These are phyloP conservation scores for Galium porrigens DNA, from an alignment of 305 asterid genomes.

Conservation along the genomic window DNA sequence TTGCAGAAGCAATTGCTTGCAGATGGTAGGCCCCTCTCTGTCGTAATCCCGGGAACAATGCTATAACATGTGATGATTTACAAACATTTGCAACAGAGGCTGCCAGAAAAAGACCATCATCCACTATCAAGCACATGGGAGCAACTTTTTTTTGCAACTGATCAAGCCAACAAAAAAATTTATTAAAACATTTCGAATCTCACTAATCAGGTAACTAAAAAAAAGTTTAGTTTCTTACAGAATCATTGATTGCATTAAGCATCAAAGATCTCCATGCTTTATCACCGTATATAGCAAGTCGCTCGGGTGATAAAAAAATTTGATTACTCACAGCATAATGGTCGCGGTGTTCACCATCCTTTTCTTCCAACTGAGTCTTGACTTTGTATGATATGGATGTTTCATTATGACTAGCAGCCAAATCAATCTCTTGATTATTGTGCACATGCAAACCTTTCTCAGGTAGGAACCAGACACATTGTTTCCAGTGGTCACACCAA, in stretches of 20 bases:
- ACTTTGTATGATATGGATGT: conserved; percentile 48
- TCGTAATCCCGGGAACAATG: conserved; percentile 69
- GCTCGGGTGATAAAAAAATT: conserved; percentile 48
- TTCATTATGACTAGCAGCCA: conserved; percentile 52
- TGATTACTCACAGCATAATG: conserved; percentile 26
- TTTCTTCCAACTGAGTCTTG: conserved; percentile 22
- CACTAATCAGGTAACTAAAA: background rate
- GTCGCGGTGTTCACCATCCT: conserved; percentile 23
- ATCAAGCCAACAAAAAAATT: conserved; percentile 7
- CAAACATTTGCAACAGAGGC: conserved; percentile 43
- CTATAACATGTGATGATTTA: conserved; percentile 45
- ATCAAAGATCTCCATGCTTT: conserved; percentile 53
- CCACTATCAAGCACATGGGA: conserved; percentile 62
- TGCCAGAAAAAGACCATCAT: conserved; percentile 70
- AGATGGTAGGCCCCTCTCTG: conserved; percentile 50
- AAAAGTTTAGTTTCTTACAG: conserved; percentile 41
- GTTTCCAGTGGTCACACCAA: conserved; percentile 99
- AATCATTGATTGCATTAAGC: conserved; percentile 45
- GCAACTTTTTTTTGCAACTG: conserved; percentile 46
- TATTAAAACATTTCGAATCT: background rate
- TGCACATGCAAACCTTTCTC: conserved; percentile 36
- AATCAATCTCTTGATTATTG: conserved; percentile 42
- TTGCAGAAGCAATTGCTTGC: conserved; percentile 44
- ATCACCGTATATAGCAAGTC: conserved; percentile 57
- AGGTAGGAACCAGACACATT: conserved; percentile 69